Percentiles rank a stretch among this genome's conserved stretches.
These are phyloP conservation scores for Lathyrus aphaca DNA, from an alignment of 306 rosid species.

Conservation along the genomic window DNA sequence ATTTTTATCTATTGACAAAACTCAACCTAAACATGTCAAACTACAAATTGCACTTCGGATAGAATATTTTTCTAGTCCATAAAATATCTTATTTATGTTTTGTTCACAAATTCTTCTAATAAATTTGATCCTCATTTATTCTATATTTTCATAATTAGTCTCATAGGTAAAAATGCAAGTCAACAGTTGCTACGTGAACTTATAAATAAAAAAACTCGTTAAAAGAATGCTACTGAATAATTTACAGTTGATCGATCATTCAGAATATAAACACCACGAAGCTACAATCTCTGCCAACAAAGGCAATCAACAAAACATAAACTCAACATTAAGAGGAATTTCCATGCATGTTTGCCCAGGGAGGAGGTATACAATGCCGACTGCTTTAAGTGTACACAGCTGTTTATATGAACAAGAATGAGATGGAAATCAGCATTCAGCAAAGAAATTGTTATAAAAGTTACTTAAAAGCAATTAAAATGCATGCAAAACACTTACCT, in stretches of 20 bases:
- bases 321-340: slow-evolving; percentile 26
- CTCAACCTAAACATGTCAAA: background rate
- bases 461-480: background rate
- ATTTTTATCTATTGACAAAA: too few species aligned
- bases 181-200: background rate
- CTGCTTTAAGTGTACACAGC: slow-evolving; percentile 27
- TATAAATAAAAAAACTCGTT: background rate
- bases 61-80: background rate
- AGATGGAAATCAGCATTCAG: slow-evolving; percentile 28
- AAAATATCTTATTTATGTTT: too few species aligned
- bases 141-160: background rate
- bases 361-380: slow-evolving; percentile 13
- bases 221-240: slow-evolving; percentile 4
- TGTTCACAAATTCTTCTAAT: background rate
- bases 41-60: background rate
- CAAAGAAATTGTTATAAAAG: slow-evolving; percentile 14
- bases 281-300: slow-evolving; percentile 27
- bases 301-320: slow-evolving; percentile 29
- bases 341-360: slow-evolving; percentile 8
- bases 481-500: slow-evolving; percentile 7
- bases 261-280: slow-evolving; percentile 25
- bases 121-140: background rate
- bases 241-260: slow-evolving; percentile 31
- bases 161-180: background rate
- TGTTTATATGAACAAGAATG: slow-evolving; percentile 21